These are phyloP conservation scores for Rhizophora apiculata DNA, from an alignment of 345 rosid genomes.

Conservation along the genomic window DNA sequence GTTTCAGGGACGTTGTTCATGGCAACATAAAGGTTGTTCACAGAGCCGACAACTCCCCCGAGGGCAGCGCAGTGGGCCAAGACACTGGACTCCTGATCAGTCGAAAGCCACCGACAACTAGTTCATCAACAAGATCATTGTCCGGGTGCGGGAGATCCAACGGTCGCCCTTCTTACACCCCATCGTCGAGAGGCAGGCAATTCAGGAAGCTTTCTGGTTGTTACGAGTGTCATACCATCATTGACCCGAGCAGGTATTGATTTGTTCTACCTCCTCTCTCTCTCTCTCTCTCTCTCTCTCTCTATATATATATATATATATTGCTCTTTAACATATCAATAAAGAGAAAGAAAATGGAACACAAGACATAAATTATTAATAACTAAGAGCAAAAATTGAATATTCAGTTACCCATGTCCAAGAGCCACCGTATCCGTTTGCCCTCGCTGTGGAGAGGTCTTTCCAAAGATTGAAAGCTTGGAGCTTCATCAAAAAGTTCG, in stretches of 20 bases:
- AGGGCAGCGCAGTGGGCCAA: constrained; percentile 62
- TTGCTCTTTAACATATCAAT: no score
- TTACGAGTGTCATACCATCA: constrained; percentile 88
- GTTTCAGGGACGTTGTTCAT: constrained; percentile 77
- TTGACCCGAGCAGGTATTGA: constrained; percentile 84
- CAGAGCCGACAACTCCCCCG: constrained; percentile 90
- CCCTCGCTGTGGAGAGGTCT: constrained; percentile 89
- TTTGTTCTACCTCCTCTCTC: no score
- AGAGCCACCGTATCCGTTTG: constrained; percentile 69
- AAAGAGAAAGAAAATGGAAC: no score
- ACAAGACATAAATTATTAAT: neutral
- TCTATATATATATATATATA: no score
- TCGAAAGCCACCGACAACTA: constrained; percentile 33
- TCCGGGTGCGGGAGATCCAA: constrained; percentile 48
- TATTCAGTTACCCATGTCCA: constrained; percentile 62
- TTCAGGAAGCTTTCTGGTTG: constrained; percentile 96
- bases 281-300: no score
- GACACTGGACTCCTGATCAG: constrained; percentile 51
- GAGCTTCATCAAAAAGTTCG: constrained; percentile 97
- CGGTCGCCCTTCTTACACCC: constrained; percentile 23
- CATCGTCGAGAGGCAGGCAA: constrained; percentile 85
- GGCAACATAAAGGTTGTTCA: constrained; percentile 90
- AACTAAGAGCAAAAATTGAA: neutral
- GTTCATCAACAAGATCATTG: constrained; percentile 43
- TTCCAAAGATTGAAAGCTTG: constrained; percentile 85